Percentiles rank a stretch among this genome's conserved stretches.
Conservation (phyloP, 805 yeast genomes). For the Candida saitoana region DNA sequence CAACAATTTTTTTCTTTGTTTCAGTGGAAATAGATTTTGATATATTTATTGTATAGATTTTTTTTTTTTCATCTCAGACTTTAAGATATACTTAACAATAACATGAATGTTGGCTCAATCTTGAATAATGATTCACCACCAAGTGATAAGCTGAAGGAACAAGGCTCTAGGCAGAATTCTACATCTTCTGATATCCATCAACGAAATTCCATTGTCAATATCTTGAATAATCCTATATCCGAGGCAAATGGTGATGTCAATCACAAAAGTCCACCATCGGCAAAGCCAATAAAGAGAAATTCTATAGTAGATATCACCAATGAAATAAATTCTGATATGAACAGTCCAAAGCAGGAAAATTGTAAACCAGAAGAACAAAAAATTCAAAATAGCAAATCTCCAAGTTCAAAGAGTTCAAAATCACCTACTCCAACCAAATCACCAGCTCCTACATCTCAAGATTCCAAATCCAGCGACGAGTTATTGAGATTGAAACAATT, state of each 20-base stretch:
- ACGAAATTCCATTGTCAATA: slow-evolving; percentile 27
- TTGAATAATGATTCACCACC: slow-evolving; percentile 33
- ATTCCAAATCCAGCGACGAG: slow-evolving; percentile 16
- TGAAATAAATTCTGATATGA: slow-evolving; percentile 39
- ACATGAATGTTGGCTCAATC: slow-evolving; percentile 38
- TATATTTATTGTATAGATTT: too few relatives aligned
- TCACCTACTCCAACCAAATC: background rate
- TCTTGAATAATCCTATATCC: slow-evolving; percentile 14
- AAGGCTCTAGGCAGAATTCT: slow-evolving; percentile 1
- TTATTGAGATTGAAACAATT: slow-evolving; percentile 21
- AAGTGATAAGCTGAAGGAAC: slow-evolving; percentile 11
- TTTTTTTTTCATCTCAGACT: background rate
- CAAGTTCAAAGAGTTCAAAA: slow-evolving; percentile 8
- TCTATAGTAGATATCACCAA: slow-evolving; percentile 35
- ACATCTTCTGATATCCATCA: slow-evolving; percentile 13
- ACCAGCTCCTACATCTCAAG: background rate
- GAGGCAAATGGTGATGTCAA: background rate
- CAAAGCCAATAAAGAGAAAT: slow-evolving; percentile 11
- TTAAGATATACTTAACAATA: background rate
- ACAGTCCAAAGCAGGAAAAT: background rate
- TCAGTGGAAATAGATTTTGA: background rate
- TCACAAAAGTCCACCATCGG: background rate
- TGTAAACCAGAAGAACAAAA: background rate
- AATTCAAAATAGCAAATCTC: background rate
- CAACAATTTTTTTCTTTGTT: too few relatives aligned